Evolutionary conservation across 2,329 filamentous ascomycete species (phyloP), one percentile per base, ranked within the genome.

Genomic region (Phymatotrichopsis omnivora): DNA sequence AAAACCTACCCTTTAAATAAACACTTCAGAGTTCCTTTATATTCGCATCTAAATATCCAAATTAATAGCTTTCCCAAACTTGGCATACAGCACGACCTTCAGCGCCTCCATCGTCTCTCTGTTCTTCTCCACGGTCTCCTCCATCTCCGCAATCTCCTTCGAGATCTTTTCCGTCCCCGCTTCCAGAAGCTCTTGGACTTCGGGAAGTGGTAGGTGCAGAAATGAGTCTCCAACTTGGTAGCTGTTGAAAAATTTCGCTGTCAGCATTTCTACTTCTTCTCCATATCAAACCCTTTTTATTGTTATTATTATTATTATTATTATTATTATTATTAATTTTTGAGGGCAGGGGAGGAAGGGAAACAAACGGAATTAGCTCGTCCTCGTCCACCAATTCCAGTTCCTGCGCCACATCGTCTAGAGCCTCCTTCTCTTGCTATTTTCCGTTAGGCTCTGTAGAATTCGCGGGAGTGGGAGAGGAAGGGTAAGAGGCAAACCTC

Each of bases 221-320:
- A 96, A 98, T 5, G 86, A 84, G 64, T 96, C 91, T 55, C 91
- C 91, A 47, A 98, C 85, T 67, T 93, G 93, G 71, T 96, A 96
- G 47, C 48, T 51, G 29, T 31, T n/a, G 4, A 7, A 35, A n/a
- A n/a, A n/a, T n/a, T n/a, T n/a, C n/a, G n/a, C n/a, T n/a, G 87
- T 95, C 62, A 24, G 24, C 16, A 11, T 35, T 11, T 22, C 19
- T n/a, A 12, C 33, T 22, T 7, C n/a, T n/a, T 14, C 2, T 35
- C 17, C 7, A n/a, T n/a, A n/a, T n/a, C n/a, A n/a, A n/a, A n/a
- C n/a, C n/a, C n/a, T n/a, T n/a, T n/a, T n/a, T n/a, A n/a, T n/a
- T n/a, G n/a, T n/a, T n/a, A n/a, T n/a, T n/a, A n/a, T 5, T 35
- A 5, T 7, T 35, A 23, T 35, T 4, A 11, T 19, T 14, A n/a